Base-by-base conservation (phyloP, 768 basidiomycete species). In the Mycena vitilis region DNA sequence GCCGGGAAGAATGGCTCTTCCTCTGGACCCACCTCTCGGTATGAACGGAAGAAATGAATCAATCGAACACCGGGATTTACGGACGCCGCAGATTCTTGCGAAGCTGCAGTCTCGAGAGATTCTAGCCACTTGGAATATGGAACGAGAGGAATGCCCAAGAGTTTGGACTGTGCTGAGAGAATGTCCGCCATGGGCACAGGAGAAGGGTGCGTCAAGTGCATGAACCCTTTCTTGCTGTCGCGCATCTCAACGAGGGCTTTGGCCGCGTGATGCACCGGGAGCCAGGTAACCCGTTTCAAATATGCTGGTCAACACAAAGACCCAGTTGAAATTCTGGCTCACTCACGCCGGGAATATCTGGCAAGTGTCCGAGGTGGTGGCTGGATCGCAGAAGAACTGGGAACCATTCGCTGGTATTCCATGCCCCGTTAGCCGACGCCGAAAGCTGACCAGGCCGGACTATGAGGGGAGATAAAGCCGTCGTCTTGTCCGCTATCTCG, bases 391-490 rank as follows among this genome's bases (percentile, higher is more conserved):
- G 8, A 18, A 65, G 63, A 8, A 25, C 48, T 7, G 63, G 63
- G 23, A 65, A 56, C 63, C 63, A 65, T 1, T 65, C 63, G 25
- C 12, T 56, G 9, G 47, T 8, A 4, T 51, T 58, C 63, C 63
- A 65, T 12, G 63, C 63, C 15, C 63, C 63, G 37, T 65, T 65
- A 5, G 42, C 42, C 6, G 67, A 60, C 5, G 85, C 85, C 38
- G 75, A 75, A 5, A 86, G 66, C 73, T 86, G 85, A 2, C 84
- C 85, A 25, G 83, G 75, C 4, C 85, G 81, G 4, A 85, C 79
- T 16, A 81, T 77, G 13, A 80, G 57, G 2, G 80, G 68, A 4
- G 65, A 67, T 13, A 86, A 68, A 0, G 68, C 47, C 1, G 81
- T 80, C 13, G 56, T 22, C 36, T 76, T 57, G 2, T 74, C 73